Evolutionary conservation across 2,329 filamentous ascomycete species (phyloP).

Genomic region (Exserohilum rostratum): DNA sequence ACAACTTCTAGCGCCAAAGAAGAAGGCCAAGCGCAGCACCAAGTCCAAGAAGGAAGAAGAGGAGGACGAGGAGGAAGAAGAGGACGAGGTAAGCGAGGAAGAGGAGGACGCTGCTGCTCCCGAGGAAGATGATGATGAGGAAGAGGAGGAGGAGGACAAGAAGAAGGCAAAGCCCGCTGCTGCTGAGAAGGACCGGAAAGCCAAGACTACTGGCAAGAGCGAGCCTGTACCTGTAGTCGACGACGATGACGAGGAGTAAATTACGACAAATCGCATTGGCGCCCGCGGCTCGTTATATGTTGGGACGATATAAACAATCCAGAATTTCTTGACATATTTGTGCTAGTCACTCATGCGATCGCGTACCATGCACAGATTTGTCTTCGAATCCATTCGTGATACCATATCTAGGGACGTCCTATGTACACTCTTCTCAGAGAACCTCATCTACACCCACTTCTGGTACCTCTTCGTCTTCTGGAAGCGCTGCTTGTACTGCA

Average conservation of each 20-base stretch:
- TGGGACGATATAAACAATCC: neutral
- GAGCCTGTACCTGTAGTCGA: slow-evolving; percentile 42
- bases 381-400: neutral
- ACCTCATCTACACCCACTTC: slow-evolving; percentile 21
- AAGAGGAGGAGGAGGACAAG: slow-evolving; percentile 42
- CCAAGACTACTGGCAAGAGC: slow-evolving; percentile 35
- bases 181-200: slow-evolving; percentile 43
- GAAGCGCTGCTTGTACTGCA: slow-evolving; percentile 25
- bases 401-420: neutral
- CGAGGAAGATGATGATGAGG: slow-evolving; percentile 41
- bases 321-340: neutral
- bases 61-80: slow-evolving; percentile 39
- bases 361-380: neutral
- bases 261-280: neutral
- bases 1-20: slow-evolving; percentile 39
- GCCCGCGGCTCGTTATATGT: neutral
- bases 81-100: slow-evolving; percentile 25
- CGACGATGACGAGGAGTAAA: slow-evolving; percentile 37
- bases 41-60: slow-evolving; percentile 40
- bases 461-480: slow-evolving; percentile 30
- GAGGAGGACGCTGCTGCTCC: slow-evolving; percentile 10
- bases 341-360: neutral
- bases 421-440: neutral
- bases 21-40: slow-evolving; percentile 42
- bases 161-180: slow-evolving; percentile 48